phyloP scores from a whole-genome alignment of 1,284 basidiomycete species.

The Ceratobasidium sp. region DNA sequence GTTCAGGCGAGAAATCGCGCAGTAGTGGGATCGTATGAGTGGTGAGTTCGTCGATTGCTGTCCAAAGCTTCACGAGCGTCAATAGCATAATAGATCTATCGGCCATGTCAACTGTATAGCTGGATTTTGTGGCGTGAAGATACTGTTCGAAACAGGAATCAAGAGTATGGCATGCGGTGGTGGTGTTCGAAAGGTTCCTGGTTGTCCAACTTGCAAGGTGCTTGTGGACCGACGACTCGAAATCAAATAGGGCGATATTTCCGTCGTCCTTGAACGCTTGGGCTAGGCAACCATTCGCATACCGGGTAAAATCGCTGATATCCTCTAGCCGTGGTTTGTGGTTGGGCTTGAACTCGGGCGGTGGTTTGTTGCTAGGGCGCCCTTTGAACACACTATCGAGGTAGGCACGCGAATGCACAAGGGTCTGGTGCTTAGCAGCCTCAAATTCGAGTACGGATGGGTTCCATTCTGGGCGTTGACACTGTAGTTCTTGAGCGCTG shows the following conservation, averaged over 20 bases:
- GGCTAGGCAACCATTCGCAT: neutral
- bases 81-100: conserved; percentile 39
- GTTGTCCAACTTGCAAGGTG: neutral
- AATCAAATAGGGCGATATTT: conserved; percentile 14
- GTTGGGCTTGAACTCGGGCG: neutral
- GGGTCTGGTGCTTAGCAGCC: conserved; percentile 47
- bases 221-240: conserved; percentile 14
- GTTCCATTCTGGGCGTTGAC: neutral
- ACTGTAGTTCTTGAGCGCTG: neutral
- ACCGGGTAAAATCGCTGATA: neutral
- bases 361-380: neutral
- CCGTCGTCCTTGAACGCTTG: neutral
- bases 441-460: conserved; percentile 42
- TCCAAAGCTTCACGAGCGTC: conserved; percentile 39
- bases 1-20: conserved; percentile 38
- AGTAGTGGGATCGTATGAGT: conserved; percentile 22
- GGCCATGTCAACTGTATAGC: neutral
- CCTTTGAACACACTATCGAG: conserved; percentile 39
- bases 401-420: conserved; percentile 47
- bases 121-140: neutral
- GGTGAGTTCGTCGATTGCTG: conserved; percentile 36
- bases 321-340: neutral
- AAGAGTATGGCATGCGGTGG: neutral
- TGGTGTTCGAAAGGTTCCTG: neutral
- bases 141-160: conserved; percentile 16